Conservation (phyloP, 768 basidiomycete species). For the Termitomyces sp. region DNA sequence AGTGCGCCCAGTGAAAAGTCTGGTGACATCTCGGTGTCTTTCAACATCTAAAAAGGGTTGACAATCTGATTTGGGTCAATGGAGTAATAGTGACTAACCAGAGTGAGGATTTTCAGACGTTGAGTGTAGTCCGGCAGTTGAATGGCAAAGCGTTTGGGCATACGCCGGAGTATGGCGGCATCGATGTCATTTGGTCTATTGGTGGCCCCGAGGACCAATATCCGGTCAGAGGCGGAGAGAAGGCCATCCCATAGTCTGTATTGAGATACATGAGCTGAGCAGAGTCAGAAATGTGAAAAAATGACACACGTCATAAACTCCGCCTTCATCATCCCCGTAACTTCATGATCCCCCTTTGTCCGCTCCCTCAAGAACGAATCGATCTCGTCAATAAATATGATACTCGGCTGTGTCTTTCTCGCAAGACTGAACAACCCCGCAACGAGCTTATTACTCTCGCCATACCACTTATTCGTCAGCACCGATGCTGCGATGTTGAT, state of each 20-base stretch:
- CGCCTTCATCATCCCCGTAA: slow-evolving; percentile 98
- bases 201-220: slow-evolving; percentile 91
- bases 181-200: slow-evolving; percentile 94
- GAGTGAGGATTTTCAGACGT: slow-evolving; percentile 73
- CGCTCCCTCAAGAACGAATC: slow-evolving; percentile 92
- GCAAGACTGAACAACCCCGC: slow-evolving; percentile 93
- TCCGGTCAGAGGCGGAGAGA: slow-evolving; percentile 71
- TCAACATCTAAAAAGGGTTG: slow-evolving; percentile 64
- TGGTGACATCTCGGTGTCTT: slow-evolving; percentile 63
- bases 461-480: slow-evolving; percentile 46
- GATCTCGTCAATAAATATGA: slow-evolving; percentile 99
- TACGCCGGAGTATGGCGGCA: slow-evolving; percentile 82
- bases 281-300: neutral
- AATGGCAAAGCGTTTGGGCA: slow-evolving; percentile 95
- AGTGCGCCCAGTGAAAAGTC: slow-evolving; percentile 58
- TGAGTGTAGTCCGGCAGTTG: slow-evolving; percentile 75
- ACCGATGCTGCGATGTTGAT: slow-evolving; percentile 56
- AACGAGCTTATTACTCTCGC: slow-evolving; percentile 83
- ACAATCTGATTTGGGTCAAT: neutral
- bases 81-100: slow-evolving; percentile 43
- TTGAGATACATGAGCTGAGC: neutral
- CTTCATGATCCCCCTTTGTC: slow-evolving; percentile 88
- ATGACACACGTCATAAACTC: slow-evolving; percentile 82
- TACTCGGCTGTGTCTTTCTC: slow-evolving; percentile 87
- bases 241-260: slow-evolving; percentile 92